phyloP scores from a whole-genome alignment of 129 eudicot genomes.

The Solidago caesia region DNA sequence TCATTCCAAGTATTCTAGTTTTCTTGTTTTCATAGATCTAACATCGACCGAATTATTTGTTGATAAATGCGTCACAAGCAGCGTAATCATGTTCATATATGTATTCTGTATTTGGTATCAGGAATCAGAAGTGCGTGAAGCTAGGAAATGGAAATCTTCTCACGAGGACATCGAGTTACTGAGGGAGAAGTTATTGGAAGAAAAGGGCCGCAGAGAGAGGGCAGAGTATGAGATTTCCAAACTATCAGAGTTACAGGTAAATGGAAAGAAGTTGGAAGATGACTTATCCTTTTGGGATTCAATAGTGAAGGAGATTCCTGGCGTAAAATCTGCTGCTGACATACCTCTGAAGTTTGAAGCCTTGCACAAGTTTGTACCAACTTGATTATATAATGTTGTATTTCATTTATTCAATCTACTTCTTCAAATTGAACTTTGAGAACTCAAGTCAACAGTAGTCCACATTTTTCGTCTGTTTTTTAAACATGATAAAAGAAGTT shows the following conservation, averaged over 20 bases:
- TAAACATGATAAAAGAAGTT: too few relatives aligned
- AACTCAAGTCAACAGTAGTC: too few relatives aligned
- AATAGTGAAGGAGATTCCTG: constrained; percentile 73
- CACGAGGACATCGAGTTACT: constrained; percentile 74
- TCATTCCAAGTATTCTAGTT: background rate
- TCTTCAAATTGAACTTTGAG: too few relatives aligned
- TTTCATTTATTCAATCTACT: constrained; percentile 16
- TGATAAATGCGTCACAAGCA: constrained; percentile 2
- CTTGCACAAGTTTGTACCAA: constrained; percentile 65
- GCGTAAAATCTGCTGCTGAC: constrained; percentile 77
- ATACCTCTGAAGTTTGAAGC: constrained; percentile 67
- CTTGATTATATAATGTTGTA: constrained; percentile 6
- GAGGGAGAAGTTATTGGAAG: constrained; percentile 84
- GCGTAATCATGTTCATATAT: too few relatives aligned
- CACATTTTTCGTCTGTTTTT: too few relatives aligned
- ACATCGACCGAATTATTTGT: background rate
- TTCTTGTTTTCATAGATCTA: background rate
- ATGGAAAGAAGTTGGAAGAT: constrained; percentile 58
- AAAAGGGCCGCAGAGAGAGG: constrained; percentile 72
- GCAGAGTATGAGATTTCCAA: constrained; percentile 65
- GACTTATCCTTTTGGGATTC: constrained; percentile 82
- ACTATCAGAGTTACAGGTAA: constrained; percentile 57
- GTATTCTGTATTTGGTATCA: constrained; percentile 29
- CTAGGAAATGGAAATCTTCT: constrained; percentile 73
- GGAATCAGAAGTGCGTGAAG: constrained; percentile 96